Percentiles rank a stretch among this genome's conserved stretches.
phyloP scores from a whole-genome alignment of 2,329 filamentous ascomycete species.

The Sporothrix brunneoviolacea region DNA sequence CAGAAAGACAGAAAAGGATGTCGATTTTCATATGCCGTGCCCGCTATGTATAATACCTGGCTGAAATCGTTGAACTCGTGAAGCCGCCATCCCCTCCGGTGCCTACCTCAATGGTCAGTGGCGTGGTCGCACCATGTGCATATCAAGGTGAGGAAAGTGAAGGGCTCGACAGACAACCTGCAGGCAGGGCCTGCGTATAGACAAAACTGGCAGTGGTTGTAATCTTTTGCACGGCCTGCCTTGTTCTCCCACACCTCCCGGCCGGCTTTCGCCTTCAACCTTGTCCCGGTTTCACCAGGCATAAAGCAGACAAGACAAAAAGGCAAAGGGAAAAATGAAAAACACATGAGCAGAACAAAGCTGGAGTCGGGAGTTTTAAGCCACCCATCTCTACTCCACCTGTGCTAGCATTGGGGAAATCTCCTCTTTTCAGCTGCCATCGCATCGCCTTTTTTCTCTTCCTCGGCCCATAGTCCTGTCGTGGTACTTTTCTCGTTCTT shows the following conservation, averaged over 20 bases:
- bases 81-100: too few relatives aligned
- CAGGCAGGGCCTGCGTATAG: too few relatives aligned
- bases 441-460: neutral
- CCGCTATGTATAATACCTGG: slow-evolving; percentile 1
- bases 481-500: neutral
- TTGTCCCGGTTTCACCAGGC: slow-evolving; percentile 15
- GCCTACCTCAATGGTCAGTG: too few relatives aligned
- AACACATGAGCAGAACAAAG: neutral
- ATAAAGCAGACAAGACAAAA: slow-evolving; percentile 4
- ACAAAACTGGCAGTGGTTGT: too few relatives aligned
- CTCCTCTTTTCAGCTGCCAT: slow-evolving; percentile 6
- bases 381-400: neutral
- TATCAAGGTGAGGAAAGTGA: too few relatives aligned
- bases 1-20: neutral
- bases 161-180: too few relatives aligned
- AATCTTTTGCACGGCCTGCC: neutral
- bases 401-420: neutral
- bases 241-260: neutral
- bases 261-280: neutral
- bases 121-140: too few relatives aligned
- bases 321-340: neutral
- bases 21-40: neutral
- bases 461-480: neutral
- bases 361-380: neutral
- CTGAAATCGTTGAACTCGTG: too few relatives aligned